Evolutionary conservation across 1,139 yeast genomes (phyloP).

Genomic region (Saccharomyces hybrid): DNA sequence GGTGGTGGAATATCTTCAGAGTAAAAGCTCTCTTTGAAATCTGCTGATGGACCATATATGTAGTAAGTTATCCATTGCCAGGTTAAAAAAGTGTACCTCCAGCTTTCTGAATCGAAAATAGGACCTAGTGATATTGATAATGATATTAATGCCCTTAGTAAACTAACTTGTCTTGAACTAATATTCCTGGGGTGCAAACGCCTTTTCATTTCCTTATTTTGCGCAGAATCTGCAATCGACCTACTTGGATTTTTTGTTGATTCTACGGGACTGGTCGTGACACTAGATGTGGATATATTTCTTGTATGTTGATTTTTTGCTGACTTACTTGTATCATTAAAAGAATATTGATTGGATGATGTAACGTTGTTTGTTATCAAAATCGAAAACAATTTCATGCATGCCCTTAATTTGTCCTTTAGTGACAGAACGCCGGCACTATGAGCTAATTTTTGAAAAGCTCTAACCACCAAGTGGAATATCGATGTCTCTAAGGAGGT

Average conservation of each 20-base stretch:
- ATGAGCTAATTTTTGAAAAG: conserved; percentile 74
- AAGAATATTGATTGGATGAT: conserved; percentile 16
- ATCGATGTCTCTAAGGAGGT: conserved; percentile 55
- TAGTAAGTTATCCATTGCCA: conserved; percentile 69
- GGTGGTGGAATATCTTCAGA: conserved; percentile 34
- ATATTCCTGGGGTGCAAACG: conserved; percentile 22
- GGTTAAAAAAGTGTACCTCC: conserved; percentile 62
- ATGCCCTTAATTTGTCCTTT: conserved; percentile 48
- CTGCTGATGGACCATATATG: conserved; percentile 53
- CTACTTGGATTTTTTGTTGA: conserved; percentile 54
- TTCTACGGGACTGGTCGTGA: conserved; percentile 43
- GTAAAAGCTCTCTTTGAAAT: conserved; percentile 27
- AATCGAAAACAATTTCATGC: conserved; percentile 50
- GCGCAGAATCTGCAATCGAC: conserved; percentile 26
- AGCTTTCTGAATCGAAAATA: conserved; percentile 47
- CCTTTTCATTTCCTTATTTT: background rate
- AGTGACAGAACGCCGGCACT: conserved; percentile 69
- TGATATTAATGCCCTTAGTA: conserved; percentile 70
- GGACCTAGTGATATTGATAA: conserved; percentile 76
- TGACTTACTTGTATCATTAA: background rate
- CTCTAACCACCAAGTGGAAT: conserved; percentile 56
- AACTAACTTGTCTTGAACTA: conserved; percentile 50
- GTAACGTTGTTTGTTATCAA: conserved; percentile 40
- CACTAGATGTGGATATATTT: conserved; percentile 17
- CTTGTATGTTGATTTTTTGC: conserved; percentile 10